phyloP scores from a whole-genome alignment of 345 rosid species.

The Populus simonii region DNA sequence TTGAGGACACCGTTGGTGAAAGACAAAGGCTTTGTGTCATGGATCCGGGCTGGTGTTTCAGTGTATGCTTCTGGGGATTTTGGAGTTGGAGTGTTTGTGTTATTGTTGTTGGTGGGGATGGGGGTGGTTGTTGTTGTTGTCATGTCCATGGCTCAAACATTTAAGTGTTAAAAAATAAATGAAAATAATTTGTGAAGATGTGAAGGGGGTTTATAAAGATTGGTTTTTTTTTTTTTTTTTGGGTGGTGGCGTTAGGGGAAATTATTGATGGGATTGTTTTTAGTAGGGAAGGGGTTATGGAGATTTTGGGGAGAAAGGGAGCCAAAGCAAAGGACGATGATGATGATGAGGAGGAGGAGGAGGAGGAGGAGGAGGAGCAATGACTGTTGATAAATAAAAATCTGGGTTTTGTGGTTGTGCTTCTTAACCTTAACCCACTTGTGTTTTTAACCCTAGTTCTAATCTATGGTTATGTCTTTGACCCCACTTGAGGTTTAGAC shows the following conservation, averaged over 20 bases:
- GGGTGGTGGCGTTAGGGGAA: background rate
- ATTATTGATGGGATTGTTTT: background rate
- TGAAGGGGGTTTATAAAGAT: background rate
- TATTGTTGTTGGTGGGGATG: background rate
- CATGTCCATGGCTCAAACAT: slow-evolving; percentile 30
- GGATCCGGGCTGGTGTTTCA: slow-evolving; percentile 25
- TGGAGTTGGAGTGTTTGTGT: slow-evolving; percentile 7
- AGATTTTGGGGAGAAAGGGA: background rate
- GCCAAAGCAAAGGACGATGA: background rate
- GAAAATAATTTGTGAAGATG: background rate
- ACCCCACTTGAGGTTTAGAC: slow-evolving; percentile 6
- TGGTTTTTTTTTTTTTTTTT: background rate
- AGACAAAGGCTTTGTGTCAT: slow-evolving; percentile 17
- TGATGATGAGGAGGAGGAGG: slow-evolving; percentile 8
- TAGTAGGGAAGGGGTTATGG: background rate
- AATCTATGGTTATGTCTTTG: slow-evolving; percentile 23
- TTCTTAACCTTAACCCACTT: slow-evolving; percentile 23
- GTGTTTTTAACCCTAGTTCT: slow-evolving; percentile 28
- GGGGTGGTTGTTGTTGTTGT: slow-evolving; percentile 4
- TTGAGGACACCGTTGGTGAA: slow-evolving; percentile 33
- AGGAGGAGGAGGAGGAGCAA: background rate
- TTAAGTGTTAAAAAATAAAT: background rate
- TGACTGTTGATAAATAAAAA: slow-evolving; percentile 18
- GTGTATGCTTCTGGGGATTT: slow-evolving; percentile 30
- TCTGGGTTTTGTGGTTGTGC: slow-evolving; percentile 31